Percentiles rank a stretch among this genome's conserved stretches.
Conservation (phyloP, 2,329 filamentous ascomycete genomes). For the Daldinia eschscholtzii region DNA sequence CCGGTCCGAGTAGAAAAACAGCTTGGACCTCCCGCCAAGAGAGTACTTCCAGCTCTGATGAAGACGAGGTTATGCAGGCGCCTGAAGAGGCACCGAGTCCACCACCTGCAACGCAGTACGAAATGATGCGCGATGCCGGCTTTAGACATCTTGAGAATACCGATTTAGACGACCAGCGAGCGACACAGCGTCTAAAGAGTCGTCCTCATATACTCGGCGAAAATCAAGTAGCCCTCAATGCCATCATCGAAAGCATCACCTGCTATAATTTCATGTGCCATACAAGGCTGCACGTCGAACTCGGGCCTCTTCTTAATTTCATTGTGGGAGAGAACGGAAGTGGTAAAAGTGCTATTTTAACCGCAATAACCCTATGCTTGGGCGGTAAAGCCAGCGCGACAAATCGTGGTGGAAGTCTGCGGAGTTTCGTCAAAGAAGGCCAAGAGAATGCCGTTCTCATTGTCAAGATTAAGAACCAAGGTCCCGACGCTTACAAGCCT, state of each 20-base stretch:
- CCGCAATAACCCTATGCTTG: conserved; percentile 92
- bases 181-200: conserved; percentile 72
- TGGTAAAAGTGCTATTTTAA: conserved; percentile 95
- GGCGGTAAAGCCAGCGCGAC: conserved; percentile 94
- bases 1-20: conserved; percentile 36
- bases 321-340: conserved; percentile 98
- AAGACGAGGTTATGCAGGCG: conserved; percentile 50
- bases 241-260: conserved; percentile 87
- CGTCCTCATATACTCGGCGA: conserved; percentile 66
- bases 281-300: conserved; percentile 78
- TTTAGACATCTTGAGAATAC: conserved; percentile 69
- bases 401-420: conserved; percentile 90
- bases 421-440: conserved; percentile 91
- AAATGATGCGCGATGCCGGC: conserved; percentile 69
- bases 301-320: conserved; percentile 98
- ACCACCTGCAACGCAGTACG: conserved; percentile 71
- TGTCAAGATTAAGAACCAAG: conserved; percentile 92
- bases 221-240: conserved; percentile 83
- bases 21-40: conserved; percentile 42
- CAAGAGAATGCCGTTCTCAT: conserved; percentile 79
- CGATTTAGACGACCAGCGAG: conserved; percentile 71
- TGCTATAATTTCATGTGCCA: conserved; percentile 99
- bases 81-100: conserved; percentile 47
- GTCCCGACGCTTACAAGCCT: conserved; percentile 84
- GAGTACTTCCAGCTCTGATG: conserved; percentile 47